Conservation (phyloP, 2,329 filamentous ascomycete species). For the Stachybotrys elegans region DNA sequence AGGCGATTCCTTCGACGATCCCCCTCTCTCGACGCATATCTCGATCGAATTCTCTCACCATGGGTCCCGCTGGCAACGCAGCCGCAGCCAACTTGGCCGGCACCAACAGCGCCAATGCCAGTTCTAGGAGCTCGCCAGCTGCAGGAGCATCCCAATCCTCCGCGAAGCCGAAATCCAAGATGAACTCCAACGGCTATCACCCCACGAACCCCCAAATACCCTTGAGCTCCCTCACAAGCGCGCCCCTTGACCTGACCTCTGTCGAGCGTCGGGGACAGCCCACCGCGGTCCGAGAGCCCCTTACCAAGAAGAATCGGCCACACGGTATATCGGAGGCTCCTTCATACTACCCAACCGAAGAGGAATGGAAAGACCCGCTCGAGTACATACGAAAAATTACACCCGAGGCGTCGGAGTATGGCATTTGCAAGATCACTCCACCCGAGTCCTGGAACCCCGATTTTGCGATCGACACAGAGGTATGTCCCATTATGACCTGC, state of each 20-base stretch:
- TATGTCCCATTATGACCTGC: conserved; percentile 32
- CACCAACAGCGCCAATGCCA: conserved; percentile 40
- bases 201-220: conserved; percentile 44
- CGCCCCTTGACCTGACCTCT: conserved; percentile 75
- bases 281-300: conserved; percentile 67
- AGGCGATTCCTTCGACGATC: no score
- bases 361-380: conserved; percentile 92
- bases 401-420: conserved; percentile 79
- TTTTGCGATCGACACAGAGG: conserved; percentile 96
- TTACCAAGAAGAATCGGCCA: conserved; percentile 72
- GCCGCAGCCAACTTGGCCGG: conserved; percentile 29
- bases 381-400: conserved; percentile 91
- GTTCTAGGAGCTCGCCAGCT: conserved; percentile 48
- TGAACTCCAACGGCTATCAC: conserved; percentile 50
- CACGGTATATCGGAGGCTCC: conserved; percentile 87
- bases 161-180: conserved; percentile 46
- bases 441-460: conserved; percentile 90
- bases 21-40: no score
- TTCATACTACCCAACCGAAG: conserved; percentile 82
- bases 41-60: conserved; percentile 22
- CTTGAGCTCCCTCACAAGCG: conserved; percentile 51
- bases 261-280: conserved; percentile 88
- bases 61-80: conserved; percentile 35
- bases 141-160: conserved; percentile 28
- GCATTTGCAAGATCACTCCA: conserved; percentile 92